These are phyloP conservation scores for Globisporangium viniferum DNA, from an alignment of 352 stramenopile species.

Conservation along the genomic window DNA sequence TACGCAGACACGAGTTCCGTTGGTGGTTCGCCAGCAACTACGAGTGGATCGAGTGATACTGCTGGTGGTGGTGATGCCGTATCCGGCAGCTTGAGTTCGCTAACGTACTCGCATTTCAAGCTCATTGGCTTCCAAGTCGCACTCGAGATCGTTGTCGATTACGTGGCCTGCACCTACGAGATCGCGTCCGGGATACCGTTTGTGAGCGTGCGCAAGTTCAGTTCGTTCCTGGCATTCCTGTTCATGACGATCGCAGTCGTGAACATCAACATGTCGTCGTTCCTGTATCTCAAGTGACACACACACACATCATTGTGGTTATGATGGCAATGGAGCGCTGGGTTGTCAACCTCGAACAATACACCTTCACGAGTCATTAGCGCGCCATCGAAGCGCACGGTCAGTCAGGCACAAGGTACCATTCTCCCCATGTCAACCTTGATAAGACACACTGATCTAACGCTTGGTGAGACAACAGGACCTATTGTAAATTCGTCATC, in stretches of 20 bases:
- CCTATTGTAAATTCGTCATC: too few relatives aligned
- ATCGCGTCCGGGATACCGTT: conserved; percentile 4
- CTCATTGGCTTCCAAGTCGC: background rate
- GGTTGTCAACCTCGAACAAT: too few relatives aligned
- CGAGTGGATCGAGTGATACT: background rate
- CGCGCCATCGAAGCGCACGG: background rate
- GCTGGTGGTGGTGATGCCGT: conserved; percentile 24
- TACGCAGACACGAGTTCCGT: background rate
- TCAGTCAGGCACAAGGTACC: background rate
- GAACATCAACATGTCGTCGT: conserved; percentile 33
- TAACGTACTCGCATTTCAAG: background rate
- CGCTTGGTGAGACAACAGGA: too few relatives aligned
- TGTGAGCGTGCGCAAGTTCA: conserved; percentile 18
- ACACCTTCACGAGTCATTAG: too few relatives aligned
- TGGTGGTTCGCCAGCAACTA: background rate
- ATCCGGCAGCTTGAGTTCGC: conserved; percentile 31
- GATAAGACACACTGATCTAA: too few relatives aligned
- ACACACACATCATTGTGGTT: too few relatives aligned
- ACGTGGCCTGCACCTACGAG: background rate
- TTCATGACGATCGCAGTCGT: conserved; percentile 29
- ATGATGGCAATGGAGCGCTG: too few relatives aligned
- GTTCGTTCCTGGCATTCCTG: conserved; percentile 28
- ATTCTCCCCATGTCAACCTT: too few relatives aligned
- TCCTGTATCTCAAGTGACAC: conserved; percentile 28
- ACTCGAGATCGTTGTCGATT: background rate